phyloP scores from a whole-genome alignment of 1,284 basidiomycete species.

The Leccinum fuscescens region DNA sequence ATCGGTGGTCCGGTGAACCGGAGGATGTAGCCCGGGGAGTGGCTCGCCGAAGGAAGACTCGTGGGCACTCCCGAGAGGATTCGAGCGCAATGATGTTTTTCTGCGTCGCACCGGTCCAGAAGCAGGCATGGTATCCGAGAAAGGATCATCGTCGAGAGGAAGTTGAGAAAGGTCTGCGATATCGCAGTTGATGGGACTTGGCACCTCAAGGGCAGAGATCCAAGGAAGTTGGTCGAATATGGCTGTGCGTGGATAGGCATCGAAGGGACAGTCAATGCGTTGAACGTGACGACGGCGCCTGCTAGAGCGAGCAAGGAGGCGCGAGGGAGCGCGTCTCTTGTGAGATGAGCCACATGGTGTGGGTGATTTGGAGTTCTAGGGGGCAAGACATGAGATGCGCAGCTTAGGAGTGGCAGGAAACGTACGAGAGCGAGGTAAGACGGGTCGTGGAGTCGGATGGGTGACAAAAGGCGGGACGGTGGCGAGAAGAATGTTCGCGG shows the following conservation, averaged over 20 bases:
- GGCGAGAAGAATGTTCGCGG: conserved; percentile 22
- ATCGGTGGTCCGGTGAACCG: conserved; percentile 21
- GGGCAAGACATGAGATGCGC: conserved; percentile 13
- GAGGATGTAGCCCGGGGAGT: conserved; percentile 17
- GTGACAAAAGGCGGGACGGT: conserved; percentile 32
- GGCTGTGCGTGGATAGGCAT: conserved; percentile 28
- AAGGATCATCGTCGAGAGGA: conserved; percentile 32
- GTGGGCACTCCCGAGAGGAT: conserved; percentile 39
- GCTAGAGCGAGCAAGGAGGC: conserved; percentile 23
- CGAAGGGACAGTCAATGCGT: conserved; percentile 33
- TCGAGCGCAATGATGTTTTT: conserved; percentile 49
- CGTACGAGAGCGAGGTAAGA: conserved; percentile 26
- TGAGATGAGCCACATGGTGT: conserved; percentile 35
- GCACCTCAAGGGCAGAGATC: conserved; percentile 52
- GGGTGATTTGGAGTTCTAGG: conserved; percentile 38
- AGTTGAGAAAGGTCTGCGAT: conserved; percentile 60
- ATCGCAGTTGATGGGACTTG: conserved; percentile 43
- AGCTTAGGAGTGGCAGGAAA: neutral
- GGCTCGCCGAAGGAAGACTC: conserved; percentile 14
- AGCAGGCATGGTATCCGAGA: conserved; percentile 27
- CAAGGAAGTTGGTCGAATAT: conserved; percentile 61
- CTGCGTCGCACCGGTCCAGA: conserved; percentile 56
- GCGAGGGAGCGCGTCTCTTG: conserved; percentile 32
- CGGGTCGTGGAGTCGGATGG: conserved; percentile 29
- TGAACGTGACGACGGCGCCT: conserved; percentile 39